Conservation (phyloP, 2,329 filamentous ascomycete genomes). For the Cercospora brassicicola region DNA sequence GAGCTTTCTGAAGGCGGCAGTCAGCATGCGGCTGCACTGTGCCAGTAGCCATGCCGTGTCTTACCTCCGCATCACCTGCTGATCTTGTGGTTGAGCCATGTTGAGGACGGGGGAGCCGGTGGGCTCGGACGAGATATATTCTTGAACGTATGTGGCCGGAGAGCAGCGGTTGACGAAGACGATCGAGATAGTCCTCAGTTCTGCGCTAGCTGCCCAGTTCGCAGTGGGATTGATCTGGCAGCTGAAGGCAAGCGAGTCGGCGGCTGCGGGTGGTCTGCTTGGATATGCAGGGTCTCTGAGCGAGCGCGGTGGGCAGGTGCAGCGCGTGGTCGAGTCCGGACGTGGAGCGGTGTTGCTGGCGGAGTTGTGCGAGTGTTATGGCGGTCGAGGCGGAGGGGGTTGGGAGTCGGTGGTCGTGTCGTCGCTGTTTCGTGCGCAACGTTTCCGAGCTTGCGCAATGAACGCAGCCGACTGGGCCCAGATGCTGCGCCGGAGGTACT, state of each 20-base stretch:
- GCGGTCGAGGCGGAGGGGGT: neutral
- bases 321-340: neutral
- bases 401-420: slow-evolving; percentile 1
- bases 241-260: neutral
- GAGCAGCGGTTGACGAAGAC: neutral
- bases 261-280: neutral
- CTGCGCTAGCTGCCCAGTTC: slow-evolving; percentile 5
- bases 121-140: neutral
- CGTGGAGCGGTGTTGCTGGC: neutral
- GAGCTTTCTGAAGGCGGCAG: slow-evolving; percentile 67
- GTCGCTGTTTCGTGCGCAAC: slow-evolving; percentile 5
- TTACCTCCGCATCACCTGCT: slow-evolving; percentile 44
- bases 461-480: neutral
- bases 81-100: slow-evolving; percentile 41
- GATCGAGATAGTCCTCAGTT: neutral
- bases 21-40: slow-evolving; percentile 20
- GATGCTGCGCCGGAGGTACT: neutral
- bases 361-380: neutral
- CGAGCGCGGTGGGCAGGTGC: neutral
- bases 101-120: slow-evolving; percentile 10
- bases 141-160: neutral
- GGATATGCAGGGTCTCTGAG: slow-evolving; percentile 18
- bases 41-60: slow-evolving; percentile 4
- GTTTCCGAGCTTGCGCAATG: neutral
- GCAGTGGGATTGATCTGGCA: neutral